Conservation (phyloP, 306 rosid species). For the Morella rubra region DNA sequence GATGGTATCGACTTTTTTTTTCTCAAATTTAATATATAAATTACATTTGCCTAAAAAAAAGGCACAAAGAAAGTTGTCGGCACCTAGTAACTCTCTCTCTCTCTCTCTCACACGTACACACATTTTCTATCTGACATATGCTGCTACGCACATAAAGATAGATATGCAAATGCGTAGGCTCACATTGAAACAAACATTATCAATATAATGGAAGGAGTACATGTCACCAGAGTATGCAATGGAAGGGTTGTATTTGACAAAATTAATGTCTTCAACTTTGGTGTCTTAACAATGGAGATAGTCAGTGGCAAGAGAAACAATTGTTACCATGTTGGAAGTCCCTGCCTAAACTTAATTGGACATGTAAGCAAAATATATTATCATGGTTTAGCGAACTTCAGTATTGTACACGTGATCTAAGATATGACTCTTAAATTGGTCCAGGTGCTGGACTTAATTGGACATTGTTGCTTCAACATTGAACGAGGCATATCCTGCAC, state of each 20-base stretch:
- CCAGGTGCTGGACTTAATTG: slow-evolving; percentile 39
- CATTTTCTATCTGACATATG: neutral
- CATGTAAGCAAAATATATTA: slow-evolving; percentile 31
- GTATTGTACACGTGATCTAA: neutral
- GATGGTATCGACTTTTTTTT: no score
- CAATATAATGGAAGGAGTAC: neutral
- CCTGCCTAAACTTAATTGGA: slow-evolving; percentile 37
- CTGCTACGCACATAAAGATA: neutral
- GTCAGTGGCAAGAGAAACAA: slow-evolving; percentile 43
- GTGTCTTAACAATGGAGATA: slow-evolving; percentile 38
- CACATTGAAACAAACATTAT: no score
- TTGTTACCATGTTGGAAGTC: neutral
- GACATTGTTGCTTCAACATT: slow-evolving; percentile 33
- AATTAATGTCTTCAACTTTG: slow-evolving; percentile 44
- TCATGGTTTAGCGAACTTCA: neutral
- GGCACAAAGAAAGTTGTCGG: neutral
- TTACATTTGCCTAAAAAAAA: no score
- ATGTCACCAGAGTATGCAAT: slow-evolving; percentile 31
- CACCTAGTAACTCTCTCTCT: neutral
- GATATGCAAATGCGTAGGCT: neutral
- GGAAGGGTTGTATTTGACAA: slow-evolving; percentile 37
- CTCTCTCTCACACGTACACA: neutral
- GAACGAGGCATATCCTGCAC: slow-evolving; percentile 5
- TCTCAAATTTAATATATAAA: no score
- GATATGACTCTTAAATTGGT: neutral